Conservation (phyloP, 352 stramenopile genomes). For the Phytophthora colocasiae region DNA sequence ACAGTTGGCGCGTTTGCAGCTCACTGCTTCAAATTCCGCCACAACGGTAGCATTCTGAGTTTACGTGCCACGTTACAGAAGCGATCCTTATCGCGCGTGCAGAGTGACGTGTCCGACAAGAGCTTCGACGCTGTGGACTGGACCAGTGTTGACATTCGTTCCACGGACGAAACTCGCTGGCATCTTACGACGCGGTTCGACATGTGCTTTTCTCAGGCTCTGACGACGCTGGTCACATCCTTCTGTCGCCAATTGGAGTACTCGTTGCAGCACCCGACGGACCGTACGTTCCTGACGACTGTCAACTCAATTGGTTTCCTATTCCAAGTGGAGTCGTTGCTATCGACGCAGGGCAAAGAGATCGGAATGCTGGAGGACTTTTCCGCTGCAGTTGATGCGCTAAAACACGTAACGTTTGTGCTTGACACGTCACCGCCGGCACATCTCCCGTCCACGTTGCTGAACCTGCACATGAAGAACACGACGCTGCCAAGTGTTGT, state of each 20-base stretch:
- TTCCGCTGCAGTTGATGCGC: slow-evolving; percentile 75
- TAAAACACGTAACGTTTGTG: slow-evolving; percentile 75
- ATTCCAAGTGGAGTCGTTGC: slow-evolving; percentile 92
- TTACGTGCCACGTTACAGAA: slow-evolving; percentile 68
- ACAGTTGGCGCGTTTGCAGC: slow-evolving; percentile 85
- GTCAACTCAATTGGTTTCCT: slow-evolving; percentile 80
- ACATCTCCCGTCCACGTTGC: slow-evolving; percentile 69
- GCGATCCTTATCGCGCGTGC: slow-evolving; percentile 53
- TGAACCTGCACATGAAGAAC: slow-evolving; percentile 85
- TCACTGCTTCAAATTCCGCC: slow-evolving; percentile 86
- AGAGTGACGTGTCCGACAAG: slow-evolving; percentile 54
- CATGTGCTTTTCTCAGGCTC: slow-evolving; percentile 80
- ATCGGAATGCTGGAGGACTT: slow-evolving; percentile 96
- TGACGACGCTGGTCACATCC: slow-evolving; percentile 74
- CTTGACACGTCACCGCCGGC: slow-evolving; percentile 67
- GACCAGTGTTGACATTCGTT: slow-evolving; percentile 54
- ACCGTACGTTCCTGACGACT: slow-evolving; percentile 64
- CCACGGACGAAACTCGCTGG: slow-evolving; percentile 74
- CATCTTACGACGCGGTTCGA: slow-evolving; percentile 81
- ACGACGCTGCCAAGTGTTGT: slow-evolving; percentile 75
- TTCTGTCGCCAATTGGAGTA: slow-evolving; percentile 80
- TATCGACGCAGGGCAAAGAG: slow-evolving; percentile 96
- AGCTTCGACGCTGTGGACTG: slow-evolving; percentile 54
- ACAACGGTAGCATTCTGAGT: slow-evolving; percentile 74
- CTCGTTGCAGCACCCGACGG: slow-evolving; percentile 66